Conservation (phyloP, 768 basidiomycete genomes). For the Pisolithus orientalis region DNA sequence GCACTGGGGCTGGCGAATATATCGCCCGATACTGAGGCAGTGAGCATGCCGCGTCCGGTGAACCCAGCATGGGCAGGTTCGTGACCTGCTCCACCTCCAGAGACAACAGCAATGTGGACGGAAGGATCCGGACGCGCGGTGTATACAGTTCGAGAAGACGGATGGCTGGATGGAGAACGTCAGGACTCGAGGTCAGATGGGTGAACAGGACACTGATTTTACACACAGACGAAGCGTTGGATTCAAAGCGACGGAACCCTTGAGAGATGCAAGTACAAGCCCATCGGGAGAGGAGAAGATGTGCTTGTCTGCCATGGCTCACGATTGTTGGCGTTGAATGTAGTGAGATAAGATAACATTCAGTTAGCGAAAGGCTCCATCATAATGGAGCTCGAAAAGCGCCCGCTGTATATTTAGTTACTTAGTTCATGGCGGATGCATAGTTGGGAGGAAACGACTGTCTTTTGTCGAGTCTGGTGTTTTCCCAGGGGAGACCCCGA, state of each 20-base stretch:
- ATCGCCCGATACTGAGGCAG: constrained; percentile 53
- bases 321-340: too few relatives aligned
- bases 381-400: too few relatives aligned
- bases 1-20: constrained; percentile 59
- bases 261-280: constrained; percentile 37
- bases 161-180: constrained; percentile 23
- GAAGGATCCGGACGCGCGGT: constrained; percentile 12
- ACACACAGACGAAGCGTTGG: constrained; percentile 35
- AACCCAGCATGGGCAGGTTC: constrained; percentile 56
- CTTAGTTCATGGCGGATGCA: too few relatives aligned
- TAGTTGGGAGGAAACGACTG: too few relatives aligned
- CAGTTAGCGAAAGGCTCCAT: too few relatives aligned
- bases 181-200: too few relatives aligned
- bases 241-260: constrained; percentile 37
- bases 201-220: too few relatives aligned
- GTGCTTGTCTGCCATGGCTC: constrained; percentile 37
- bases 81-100: constrained; percentile 51
- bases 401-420: too few relatives aligned
- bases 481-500: too few relatives aligned
- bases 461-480: too few relatives aligned
- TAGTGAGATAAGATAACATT: too few relatives aligned
- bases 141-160: constrained; percentile 32
- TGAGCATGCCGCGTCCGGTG: constrained; percentile 51
- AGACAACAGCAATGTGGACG: constrained; percentile 35
- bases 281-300: constrained; percentile 36